Conservation (phyloP, 1,284 basidiomycete genomes). For the Thecaphora thlaspeos region DNA sequence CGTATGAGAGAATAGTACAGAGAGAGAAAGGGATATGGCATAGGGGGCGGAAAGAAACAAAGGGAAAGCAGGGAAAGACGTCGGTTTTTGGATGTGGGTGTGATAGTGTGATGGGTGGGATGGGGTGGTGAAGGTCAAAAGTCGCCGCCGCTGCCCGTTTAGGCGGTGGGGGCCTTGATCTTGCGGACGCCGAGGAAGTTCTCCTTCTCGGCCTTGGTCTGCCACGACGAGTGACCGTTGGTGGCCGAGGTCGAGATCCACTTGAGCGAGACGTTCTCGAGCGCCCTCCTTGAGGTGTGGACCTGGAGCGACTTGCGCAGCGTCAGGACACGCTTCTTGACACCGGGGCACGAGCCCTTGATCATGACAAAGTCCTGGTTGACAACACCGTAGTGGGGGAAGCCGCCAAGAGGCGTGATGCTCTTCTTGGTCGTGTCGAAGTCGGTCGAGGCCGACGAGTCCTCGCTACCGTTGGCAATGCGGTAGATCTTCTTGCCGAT, state of each 20-base stretch:
- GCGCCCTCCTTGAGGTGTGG: conserved; percentile 59
- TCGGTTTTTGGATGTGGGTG: no score
- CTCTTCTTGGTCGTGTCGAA: conserved; percentile 65
- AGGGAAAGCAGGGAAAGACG: conserved; percentile 7
- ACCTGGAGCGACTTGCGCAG: conserved; percentile 57
- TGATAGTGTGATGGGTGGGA: no score
- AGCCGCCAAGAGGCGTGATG: conserved; percentile 98
- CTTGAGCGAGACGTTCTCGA: conserved; percentile 97
- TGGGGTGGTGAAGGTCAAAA: no score
- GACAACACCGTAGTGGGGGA: conserved; percentile 97
- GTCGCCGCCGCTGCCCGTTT: conserved; percentile 19
- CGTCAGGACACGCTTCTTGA: conserved; percentile 96
- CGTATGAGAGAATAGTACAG: conserved; percentile 6
- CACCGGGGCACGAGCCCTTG: conserved; percentile 74
- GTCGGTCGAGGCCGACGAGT: conserved; percentile 82
- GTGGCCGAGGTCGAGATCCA: conserved; percentile 98
- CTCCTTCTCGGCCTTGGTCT: conserved; percentile 91
- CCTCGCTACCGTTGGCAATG: conserved; percentile 78
- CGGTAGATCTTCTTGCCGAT: conserved; percentile 96
- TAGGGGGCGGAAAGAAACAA: conserved; percentile 18
- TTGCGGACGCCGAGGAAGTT: conserved; percentile 76
- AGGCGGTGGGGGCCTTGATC: conserved; percentile 35
- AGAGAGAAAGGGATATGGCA: conserved; percentile 2
- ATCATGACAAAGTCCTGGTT: conserved; percentile 97
- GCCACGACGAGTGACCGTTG: conserved; percentile 84